Evolutionary conservation across 768 basidiomycete species (phyloP), one percentile per base, ranked within the genome.

Genomic region (Dioszegia aurantiaca): DNA sequence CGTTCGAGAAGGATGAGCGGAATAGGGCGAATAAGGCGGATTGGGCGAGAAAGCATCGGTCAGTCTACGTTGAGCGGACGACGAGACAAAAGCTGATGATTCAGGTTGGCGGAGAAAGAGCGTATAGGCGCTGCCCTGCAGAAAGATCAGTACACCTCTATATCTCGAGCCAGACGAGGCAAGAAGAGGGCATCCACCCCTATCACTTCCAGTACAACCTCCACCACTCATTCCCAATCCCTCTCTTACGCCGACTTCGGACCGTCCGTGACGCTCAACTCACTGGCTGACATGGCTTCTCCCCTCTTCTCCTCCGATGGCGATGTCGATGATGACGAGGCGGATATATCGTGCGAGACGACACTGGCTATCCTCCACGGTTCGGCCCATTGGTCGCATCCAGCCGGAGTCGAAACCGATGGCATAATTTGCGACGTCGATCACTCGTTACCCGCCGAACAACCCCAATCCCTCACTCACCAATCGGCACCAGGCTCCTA

Each of bases 31-130:
- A 60, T 33, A 80, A 80, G 59, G 63, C 78, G 16, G 65, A 74
- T 1, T 80, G 79, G 79, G 78, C 78, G 4, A 66, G 67, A 26
- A 77, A 76, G 61, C 71, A 76, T 44, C 65, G 79, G 73, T 74
- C 31, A 44, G 70, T 63, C 33, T 36, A 26, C 4, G 26, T 40
- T 27, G 19, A 26, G 36, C 33, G 33, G 14, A 33, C 33, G 8
- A 33, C n/a, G 11, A 23, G 31, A 4, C 21, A 8, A 36, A 6
- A 53, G 51, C 51, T 53, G 37, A 53, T 28, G 3, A 2, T 16
- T 10, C n/a, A 53, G 51, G 12, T 12, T 26, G 40, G 51, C 51
- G 27, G 51, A 53, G 39, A 40, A 23, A 28, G 39, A 41, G 24
- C 51, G 39, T 12, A 53, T 53, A 19, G 21, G 40, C 6, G 51